These are phyloP conservation scores for Sporothrix protearum DNA, from an alignment of 2,329 filamentous ascomycete genomes.

Conservation along the genomic window DNA sequence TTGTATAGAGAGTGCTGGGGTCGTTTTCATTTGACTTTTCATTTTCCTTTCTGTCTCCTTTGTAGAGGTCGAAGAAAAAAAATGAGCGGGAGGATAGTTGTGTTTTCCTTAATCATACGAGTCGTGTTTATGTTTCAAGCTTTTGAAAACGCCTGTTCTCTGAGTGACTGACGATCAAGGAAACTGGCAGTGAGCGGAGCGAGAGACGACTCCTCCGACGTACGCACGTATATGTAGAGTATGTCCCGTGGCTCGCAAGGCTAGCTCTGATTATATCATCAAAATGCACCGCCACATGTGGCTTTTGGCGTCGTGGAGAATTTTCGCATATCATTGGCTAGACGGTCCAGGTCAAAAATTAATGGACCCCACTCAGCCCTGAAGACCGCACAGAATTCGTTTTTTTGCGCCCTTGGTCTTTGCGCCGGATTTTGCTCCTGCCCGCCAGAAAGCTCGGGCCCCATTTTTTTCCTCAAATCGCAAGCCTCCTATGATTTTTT, in stretches of 20 bases:
- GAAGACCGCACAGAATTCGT: conserved; percentile 26
- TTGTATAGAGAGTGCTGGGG: conserved; percentile 7
- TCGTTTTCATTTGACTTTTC: background rate
- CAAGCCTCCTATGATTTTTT: conserved; percentile 10
- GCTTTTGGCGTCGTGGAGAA: background rate
- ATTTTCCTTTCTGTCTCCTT: background rate
- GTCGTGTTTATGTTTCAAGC: conserved; percentile 12
- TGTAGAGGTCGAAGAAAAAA: background rate
- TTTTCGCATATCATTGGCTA: background rate
- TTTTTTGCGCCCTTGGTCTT: conserved; percentile 22
- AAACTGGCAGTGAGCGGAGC: background rate
- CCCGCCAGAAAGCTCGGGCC: background rate
- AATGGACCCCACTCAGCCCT: conserved; percentile 28
- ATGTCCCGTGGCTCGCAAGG: no score
- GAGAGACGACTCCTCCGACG: no score
- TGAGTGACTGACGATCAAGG: no score
- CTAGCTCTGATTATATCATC: background rate
- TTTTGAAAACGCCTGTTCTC: no score
- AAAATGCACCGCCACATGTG: background rate
- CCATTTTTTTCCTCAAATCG: conserved; percentile 1
- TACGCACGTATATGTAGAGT: no score
- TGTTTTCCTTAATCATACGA: conserved; percentile 7
- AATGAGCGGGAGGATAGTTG: conserved; percentile 15
- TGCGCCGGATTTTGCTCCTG: background rate
- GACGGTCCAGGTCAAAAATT: conserved; percentile 1